These are phyloP conservation scores for Aspergillus persii DNA, from an alignment of 2,329 filamentous ascomycete species.

Conservation along the genomic window DNA sequence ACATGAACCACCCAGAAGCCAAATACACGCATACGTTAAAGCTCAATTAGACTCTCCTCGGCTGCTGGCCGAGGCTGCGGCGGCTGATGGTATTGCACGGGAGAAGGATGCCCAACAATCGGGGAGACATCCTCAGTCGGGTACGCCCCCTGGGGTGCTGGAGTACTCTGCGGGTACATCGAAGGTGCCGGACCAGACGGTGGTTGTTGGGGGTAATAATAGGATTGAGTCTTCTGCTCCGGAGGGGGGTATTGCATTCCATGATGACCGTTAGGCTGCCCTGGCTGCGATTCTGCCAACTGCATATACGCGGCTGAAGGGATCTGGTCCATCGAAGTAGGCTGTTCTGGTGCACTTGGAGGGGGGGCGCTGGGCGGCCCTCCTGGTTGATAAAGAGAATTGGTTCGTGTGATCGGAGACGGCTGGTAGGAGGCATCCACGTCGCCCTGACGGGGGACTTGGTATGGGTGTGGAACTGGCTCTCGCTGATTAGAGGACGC, in stretches of 20 bases:
- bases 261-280: constrained; percentile 12
- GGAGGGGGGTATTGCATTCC: constrained; percentile 15
- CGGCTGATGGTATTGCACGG: constrained; percentile 21
- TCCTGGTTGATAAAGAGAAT: constrained; percentile 24
- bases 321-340: constrained; percentile 12
- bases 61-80: constrained; percentile 22
- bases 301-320: constrained; percentile 19
- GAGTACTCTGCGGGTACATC: constrained; percentile 14
- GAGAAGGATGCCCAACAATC: constrained; percentile 12
- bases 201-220: constrained; percentile 19
- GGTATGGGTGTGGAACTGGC: constrained; percentile 17
- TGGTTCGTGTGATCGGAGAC: constrained; percentile 20
- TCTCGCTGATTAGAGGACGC: constrained; percentile 12
- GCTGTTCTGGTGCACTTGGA: constrained; percentile 17
- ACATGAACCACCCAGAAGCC: constrained; percentile 10
- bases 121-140: constrained; percentile 19
- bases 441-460: constrained; percentile 18
- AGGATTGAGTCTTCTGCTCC: constrained; percentile 17
- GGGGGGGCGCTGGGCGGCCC: constrained; percentile 3
- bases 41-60: constrained; percentile 33
- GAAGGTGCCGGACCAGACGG: constrained; percentile 9
- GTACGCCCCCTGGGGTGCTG: constrained; percentile 15
- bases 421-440: constrained; percentile 18
- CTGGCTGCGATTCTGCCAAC: constrained; percentile 11
- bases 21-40: constrained; percentile 14